These are phyloP conservation scores for Alliaria petiolata DNA, from an alignment of 345 rosid species.

Conservation along the genomic window DNA sequence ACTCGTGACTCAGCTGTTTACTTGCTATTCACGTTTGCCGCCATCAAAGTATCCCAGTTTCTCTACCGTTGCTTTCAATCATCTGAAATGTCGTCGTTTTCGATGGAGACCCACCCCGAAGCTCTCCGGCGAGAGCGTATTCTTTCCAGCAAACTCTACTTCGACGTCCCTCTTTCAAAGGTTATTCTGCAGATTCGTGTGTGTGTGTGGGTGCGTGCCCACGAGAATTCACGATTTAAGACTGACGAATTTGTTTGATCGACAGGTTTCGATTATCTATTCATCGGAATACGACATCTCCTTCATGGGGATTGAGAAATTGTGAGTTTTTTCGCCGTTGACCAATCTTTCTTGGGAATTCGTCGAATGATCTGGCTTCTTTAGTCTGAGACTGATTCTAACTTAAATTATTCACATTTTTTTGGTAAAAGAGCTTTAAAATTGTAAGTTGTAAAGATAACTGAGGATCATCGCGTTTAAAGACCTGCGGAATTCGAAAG, in stretches of 20 bases:
- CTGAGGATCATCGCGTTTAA: background rate
- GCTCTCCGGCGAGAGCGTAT: conserved; percentile 58
- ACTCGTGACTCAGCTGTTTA: conserved; percentile 36
- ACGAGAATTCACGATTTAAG: too few species aligned
- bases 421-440: too few species aligned
- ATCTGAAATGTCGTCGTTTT: conserved; percentile 33
- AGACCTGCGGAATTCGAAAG: too few species aligned
- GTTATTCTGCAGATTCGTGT: conserved; percentile 12
- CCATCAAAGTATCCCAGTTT: conserved; percentile 30
- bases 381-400: background rate
- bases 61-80: conserved; percentile 19
- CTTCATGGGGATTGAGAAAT: conserved; percentile 84
- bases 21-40: conserved; percentile 27
- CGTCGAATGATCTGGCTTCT: background rate
- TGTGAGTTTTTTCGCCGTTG: conserved; percentile 42
- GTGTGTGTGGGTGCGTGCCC: background rate
- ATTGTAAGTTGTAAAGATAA: background rate
- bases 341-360: background rate
- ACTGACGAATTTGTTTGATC: background rate
- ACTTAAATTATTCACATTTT: background rate
- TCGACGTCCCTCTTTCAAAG: conserved; percentile 53
- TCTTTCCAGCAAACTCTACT: conserved; percentile 74
- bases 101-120: conserved; percentile 34
- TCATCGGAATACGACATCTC: conserved; percentile 68
- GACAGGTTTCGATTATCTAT: conserved; percentile 75